These are phyloP conservation scores for Colletotrichum musae DNA, from an alignment of 2,329 filamentous ascomycete genomes.

Conservation along the genomic window DNA sequence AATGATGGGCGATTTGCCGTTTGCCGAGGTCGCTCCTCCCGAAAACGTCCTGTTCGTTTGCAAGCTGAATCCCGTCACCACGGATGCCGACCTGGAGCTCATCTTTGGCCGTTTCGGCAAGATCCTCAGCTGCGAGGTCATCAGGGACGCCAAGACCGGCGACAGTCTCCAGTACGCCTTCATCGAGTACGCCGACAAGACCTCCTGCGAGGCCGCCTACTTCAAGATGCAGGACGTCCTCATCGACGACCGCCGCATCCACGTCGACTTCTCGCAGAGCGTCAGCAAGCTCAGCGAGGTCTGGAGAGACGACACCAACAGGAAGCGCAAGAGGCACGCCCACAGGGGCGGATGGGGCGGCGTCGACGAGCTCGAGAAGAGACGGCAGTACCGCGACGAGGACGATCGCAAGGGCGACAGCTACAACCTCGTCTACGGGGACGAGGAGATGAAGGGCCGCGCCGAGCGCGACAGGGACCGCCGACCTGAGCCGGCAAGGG, in stretches of 20 bases:
- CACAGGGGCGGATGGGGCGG: conserved; percentile 88
- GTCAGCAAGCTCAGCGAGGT: conserved; percentile 89
- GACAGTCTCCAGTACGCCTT: conserved; percentile 98
- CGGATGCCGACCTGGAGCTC: conserved; percentile 92
- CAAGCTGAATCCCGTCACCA: conserved; percentile 97
- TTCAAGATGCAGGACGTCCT: conserved; percentile 99
- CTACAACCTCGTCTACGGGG: conserved; percentile 88
- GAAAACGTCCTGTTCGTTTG: conserved; percentile 99
- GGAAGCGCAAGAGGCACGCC: conserved; percentile 74
- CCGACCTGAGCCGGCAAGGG: conserved; percentile 26
- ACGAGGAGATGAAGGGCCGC: conserved; percentile 74
- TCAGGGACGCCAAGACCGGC: conserved; percentile 91
- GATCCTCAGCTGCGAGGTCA: conserved; percentile 95
- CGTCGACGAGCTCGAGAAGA: conserved; percentile 88
- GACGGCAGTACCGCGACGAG: conserved; percentile 87
- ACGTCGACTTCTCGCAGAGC: conserved; percentile 98
- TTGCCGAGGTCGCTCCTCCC: conserved; percentile 96
- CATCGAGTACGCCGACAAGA: conserved; percentile 95
- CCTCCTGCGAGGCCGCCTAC: conserved; percentile 93
- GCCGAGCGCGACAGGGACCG: conserved; percentile 57
- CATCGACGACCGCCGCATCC: conserved; percentile 97
- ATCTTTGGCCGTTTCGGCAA: conserved; percentile 98
- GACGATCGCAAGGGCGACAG: conserved; percentile 60
- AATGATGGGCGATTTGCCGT: conserved; percentile 97
- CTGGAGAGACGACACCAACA: conserved; percentile 89